Conservation (phyloP, 2,329 filamentous ascomycete genomes). For the Alternaria atra region DNA sequence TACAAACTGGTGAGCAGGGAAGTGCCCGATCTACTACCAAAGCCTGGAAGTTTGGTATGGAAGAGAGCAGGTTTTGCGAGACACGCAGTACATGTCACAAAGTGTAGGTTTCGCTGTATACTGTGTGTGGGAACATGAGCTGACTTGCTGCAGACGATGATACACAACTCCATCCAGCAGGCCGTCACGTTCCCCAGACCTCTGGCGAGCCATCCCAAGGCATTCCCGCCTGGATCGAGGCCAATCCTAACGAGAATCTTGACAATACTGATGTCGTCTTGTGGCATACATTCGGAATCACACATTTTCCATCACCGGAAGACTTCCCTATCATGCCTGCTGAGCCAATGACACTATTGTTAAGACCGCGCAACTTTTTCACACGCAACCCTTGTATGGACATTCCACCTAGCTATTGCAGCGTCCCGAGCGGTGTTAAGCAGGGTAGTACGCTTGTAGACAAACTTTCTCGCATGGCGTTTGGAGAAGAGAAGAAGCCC, state of each 20-base stretch:
- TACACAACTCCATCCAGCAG: slow-evolving; percentile 83
- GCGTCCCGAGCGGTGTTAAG: slow-evolving; percentile 74
- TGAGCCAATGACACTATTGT: slow-evolving; percentile 78
- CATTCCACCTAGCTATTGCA: slow-evolving; percentile 78
- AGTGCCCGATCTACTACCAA: slow-evolving; percentile 79
- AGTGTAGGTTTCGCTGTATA: slow-evolving; percentile 68
- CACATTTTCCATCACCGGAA: slow-evolving; percentile 87
- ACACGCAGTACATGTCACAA: slow-evolving; percentile 88
- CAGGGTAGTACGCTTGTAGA: slow-evolving; percentile 60
- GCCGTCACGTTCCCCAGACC: slow-evolving; percentile 87
- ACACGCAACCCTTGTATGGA: slow-evolving; percentile 79
- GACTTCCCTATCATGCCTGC: slow-evolving; percentile 94
- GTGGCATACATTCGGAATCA: slow-evolving; percentile 93
- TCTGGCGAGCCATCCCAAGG: slow-evolving; percentile 79
- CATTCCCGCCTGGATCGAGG: slow-evolving; percentile 77
- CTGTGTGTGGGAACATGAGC: neutral
- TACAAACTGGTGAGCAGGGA: slow-evolving; percentile 93
- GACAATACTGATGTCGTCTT: slow-evolving; percentile 87
- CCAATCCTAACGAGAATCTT: slow-evolving; percentile 72
- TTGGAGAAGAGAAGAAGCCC: slow-evolving; percentile 49
- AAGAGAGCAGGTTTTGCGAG: slow-evolving; percentile 88
- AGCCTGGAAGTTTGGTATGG: slow-evolving; percentile 83
- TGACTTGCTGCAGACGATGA: slow-evolving; percentile 69
- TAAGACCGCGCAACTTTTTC: slow-evolving; percentile 86
- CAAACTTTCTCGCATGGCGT: slow-evolving; percentile 60